Evolutionary conservation across 495 filamentous ascomycete species (phyloP).

Genomic region (Xylaria bambusicola): DNA sequence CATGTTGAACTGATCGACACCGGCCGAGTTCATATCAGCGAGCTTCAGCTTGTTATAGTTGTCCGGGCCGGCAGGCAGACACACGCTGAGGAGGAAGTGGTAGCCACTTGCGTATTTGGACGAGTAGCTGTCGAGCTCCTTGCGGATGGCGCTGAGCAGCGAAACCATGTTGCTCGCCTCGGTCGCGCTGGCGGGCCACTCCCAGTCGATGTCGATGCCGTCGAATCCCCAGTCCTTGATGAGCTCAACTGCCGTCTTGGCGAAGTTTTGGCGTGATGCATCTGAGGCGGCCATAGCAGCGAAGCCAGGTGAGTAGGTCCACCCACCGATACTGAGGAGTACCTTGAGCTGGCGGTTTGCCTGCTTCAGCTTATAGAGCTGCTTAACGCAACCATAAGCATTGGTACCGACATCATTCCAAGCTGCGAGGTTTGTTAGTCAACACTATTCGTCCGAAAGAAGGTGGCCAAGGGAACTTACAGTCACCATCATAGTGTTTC

Average conservation of each 20-base stretch:
- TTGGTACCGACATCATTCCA: conserved; percentile 59
- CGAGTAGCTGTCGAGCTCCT: conserved; percentile 66
- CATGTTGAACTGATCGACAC: conserved; percentile 84
- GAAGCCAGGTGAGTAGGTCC: conserved; percentile 84
- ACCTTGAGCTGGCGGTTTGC: conserved; percentile 82
- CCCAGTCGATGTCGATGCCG: conserved; percentile 53
- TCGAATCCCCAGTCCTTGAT: conserved; percentile 62
- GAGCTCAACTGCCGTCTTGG: conserved; percentile 61
- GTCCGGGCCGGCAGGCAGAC: conserved; percentile 57
- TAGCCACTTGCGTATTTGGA: conserved; percentile 46
- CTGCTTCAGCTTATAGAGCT: conserved; percentile 85
- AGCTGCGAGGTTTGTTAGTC: conserved; percentile 32
- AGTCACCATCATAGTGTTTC: conserved; percentile 67
- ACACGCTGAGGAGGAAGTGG: conserved; percentile 77
- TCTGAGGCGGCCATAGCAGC: conserved; percentile 63
- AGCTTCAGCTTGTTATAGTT: conserved; percentile 73
- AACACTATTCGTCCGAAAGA: neutral
- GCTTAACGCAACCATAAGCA: conserved; percentile 82
- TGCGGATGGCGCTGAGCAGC: conserved; percentile 66
- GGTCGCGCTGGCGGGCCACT: conserved; percentile 55
- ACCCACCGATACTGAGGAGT: conserved; percentile 85
- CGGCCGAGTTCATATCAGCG: conserved; percentile 58
- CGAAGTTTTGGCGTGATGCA: conserved; percentile 61
- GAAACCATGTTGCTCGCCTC: conserved; percentile 73
- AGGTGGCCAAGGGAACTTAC: conserved; percentile 38